Evolutionary conservation across 106 monocot species (phyloP).

Genomic region (Dioscorea zingiberensis): DNA sequence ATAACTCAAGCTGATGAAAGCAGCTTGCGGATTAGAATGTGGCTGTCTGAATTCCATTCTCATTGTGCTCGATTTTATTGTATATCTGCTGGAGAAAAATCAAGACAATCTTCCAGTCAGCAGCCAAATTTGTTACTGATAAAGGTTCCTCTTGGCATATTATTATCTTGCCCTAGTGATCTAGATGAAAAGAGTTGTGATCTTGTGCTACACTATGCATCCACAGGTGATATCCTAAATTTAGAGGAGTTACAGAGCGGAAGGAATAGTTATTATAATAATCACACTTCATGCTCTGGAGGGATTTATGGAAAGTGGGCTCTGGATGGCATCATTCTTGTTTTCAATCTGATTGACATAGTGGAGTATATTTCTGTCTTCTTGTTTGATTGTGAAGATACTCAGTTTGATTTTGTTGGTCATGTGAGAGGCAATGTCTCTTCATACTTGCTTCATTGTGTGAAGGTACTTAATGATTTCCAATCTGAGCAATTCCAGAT

Average conservation of each 20-base stretch:
- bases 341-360: constrained; percentile 56
- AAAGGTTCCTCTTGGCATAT: constrained; percentile 61
- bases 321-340: constrained; percentile 38
- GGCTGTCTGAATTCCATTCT: constrained; percentile 53
- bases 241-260: constrained; percentile 17
- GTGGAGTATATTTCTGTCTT: constrained; percentile 46
- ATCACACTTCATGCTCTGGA: background rate
- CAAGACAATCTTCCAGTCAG: background rate
- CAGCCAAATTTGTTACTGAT: constrained; percentile 20
- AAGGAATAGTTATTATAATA: background rate
- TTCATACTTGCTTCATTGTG: constrained; percentile 53
- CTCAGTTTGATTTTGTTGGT: constrained; percentile 30
- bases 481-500: background rate
- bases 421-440: constrained; percentile 47
- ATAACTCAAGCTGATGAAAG: background rate
- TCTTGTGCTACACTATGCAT: constrained; percentile 64
- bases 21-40: constrained; percentile 8
- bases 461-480: constrained; percentile 19
- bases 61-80: constrained; percentile 11
- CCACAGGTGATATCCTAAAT: constrained; percentile 45
- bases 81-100: constrained; percentile 1
- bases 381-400: constrained; percentile 47
- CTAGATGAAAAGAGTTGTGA: constrained; percentile 36
- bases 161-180: constrained; percentile 16
- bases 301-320: constrained; percentile 23